Evolutionary conservation across 2,329 filamentous ascomycete species (phyloP).

Genomic region (Paracoccidioides brasiliensis): DNA sequence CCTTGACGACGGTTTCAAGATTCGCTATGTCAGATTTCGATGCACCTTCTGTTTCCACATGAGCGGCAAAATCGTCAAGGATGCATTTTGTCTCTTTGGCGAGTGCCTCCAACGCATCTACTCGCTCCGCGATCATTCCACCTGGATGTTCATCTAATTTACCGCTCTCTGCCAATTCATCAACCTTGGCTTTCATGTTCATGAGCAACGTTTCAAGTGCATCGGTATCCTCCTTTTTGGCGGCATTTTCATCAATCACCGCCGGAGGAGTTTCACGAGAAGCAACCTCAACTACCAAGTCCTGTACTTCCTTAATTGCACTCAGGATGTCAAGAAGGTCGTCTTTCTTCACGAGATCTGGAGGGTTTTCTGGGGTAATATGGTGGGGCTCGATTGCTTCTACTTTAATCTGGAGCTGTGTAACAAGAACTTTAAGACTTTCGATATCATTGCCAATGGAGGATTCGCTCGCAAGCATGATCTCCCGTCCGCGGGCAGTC

Average conservation of each 20-base stretch:
- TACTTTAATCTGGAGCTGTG: conserved; percentile 70
- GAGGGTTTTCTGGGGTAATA: conserved; percentile 21
- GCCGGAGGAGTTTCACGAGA: conserved; percentile 5
- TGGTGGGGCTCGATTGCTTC: conserved; percentile 55
- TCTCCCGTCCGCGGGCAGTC: conserved; percentile 40
- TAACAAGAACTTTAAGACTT: conserved; percentile 70
- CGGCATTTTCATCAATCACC: conserved; percentile 38
- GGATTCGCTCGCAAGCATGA: conserved; percentile 43
- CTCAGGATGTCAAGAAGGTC: conserved; percentile 35
- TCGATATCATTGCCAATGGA: conserved; percentile 60
- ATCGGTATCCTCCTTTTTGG: conserved; percentile 71
- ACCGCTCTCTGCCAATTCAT: conserved; percentile 57
- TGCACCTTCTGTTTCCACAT: conserved; percentile 54
- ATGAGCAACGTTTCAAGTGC: conserved; percentile 82
- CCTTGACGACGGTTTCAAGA: conserved; percentile 65
- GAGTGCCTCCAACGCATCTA: conserved; percentile 52
- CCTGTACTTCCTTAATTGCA: conserved; percentile 42
- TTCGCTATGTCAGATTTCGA: conserved; percentile 64
- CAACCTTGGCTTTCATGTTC: conserved; percentile 78
- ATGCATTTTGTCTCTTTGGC: conserved; percentile 64
- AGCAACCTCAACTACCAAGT: conserved; percentile 41
- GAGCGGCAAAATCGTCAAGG: conserved; percentile 51
- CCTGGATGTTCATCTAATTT: conserved; percentile 34
- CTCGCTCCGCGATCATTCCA: conserved; percentile 48
- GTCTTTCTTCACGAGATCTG: conserved; percentile 34